Evolutionary conservation across 1,284 basidiomycete species (phyloP).

Genomic region (Microbotryum scabiosae): DNA sequence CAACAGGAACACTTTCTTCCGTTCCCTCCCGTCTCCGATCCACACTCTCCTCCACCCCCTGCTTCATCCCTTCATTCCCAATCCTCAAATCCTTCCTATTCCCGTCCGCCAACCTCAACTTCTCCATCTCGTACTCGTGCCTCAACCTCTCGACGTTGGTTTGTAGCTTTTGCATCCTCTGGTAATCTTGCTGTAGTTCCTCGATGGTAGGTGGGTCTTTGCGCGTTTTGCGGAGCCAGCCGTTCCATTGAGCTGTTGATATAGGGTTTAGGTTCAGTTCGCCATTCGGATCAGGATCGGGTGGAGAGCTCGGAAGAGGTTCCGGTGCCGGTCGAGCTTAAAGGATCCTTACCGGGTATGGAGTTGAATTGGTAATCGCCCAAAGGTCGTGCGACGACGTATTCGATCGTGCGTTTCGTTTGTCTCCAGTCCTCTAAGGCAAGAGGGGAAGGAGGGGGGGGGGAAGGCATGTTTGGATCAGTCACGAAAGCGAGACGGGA

Average conservation of each 20-base stretch:
- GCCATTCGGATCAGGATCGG: not conserved
- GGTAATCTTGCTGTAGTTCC: slow-evolving; percentile 14
- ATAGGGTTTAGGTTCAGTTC: not conserved
- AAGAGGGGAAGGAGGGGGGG: not conserved
- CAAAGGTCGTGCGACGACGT: slow-evolving; percentile 9
- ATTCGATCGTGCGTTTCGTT: slow-evolving; percentile 26
- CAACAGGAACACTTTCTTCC: too few species aligned
- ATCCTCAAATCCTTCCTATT: not conserved
- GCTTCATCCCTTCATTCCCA: not conserved
- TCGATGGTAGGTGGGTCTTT: slow-evolving; percentile 10
- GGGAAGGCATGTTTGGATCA: not conserved
- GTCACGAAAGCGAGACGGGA: too few species aligned
- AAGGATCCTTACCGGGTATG: slow-evolving; percentile 12
- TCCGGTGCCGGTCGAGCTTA: not conserved
- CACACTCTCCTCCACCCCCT: not conserved
- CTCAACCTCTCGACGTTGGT: slow-evolving; percentile 17
- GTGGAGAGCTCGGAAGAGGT: not conserved
- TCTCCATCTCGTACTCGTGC: slow-evolving; percentile 17
- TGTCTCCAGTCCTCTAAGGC: slow-evolving; percentile 22
- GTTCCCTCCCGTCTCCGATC: not conserved
- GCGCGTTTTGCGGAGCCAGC: slow-evolving; percentile 24
- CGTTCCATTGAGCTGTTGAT: slow-evolving; percentile 17
- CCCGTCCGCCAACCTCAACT: slow-evolving; percentile 2
- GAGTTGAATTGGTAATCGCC: slow-evolving; percentile 21
- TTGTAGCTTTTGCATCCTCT: slow-evolving; percentile 9